Base-by-base conservation (phyloP, 441 rosid genomes). In the Pelargonium cotyledonis region DNA sequence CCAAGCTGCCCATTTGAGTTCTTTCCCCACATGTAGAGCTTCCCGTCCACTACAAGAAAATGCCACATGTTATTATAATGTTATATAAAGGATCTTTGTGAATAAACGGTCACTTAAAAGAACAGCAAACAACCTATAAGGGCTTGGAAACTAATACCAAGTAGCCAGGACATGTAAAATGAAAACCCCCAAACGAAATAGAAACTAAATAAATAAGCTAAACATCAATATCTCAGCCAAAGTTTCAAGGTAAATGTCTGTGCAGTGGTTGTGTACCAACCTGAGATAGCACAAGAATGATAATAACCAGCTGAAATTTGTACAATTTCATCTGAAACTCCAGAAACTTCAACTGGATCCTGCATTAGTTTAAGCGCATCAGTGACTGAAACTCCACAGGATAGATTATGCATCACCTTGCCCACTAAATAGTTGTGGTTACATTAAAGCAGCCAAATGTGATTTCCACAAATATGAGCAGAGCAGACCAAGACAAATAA, bases 1-100 rank as follows among this genome's bases (percentile, higher is more conserved):
- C 99, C 99, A 75, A 94, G 92, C 83, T 94, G 97, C 70, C 99
- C 99, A 74, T 78, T 86, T 68, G 96, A 86, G 78, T 94, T 94
- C 80, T 84, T 86, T 71, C 99, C 97, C 99, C 97, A 94, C 87
- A 82, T 80, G 73, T 87, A 89, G 68, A 94, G 91, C 78, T 89
- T 91, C 51, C 97, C 97, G 78, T 88, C 92, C 73, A 70, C 99
- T 91, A 26, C 81, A 79, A 58, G 75, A 73, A 62, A 74, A 53
- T 35, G 15, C 19, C 46, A 75, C 18, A 51, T 23, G 26, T 23
- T 23, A 23, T 23, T 23, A 8, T 23, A 74, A 8, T 74, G 38
- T 14, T 7, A 19, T 5, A 63, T 47, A 69, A 49, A 19, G 58
- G 18, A 60, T 35, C 65, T 21, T 63, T 10, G 9, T 35, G 18